These are phyloP conservation scores for Coemansia umbellata DNA, from an alignment of 192 early-diverging fungal species.

Conservation along the genomic window DNA sequence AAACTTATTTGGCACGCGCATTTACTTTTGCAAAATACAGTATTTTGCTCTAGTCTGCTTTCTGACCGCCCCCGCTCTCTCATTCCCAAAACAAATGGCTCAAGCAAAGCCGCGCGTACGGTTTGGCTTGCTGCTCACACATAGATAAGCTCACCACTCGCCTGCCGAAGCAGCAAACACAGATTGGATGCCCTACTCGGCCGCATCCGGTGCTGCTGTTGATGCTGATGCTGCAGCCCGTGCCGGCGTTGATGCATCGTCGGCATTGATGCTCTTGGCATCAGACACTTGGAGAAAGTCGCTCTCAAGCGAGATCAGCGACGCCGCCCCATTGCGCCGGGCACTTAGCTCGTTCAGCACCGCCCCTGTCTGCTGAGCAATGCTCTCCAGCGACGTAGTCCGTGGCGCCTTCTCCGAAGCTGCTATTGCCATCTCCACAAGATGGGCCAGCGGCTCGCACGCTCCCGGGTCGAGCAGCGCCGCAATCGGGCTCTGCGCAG, in stretches of 20 bases:
- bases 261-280: too few relatives aligned
- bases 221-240: neutral
- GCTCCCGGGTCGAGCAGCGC: constrained; percentile 53
- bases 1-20: too few relatives aligned
- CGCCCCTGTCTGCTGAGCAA: constrained; percentile 29
- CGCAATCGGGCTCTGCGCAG: constrained; percentile 48
- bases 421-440: constrained; percentile 67
- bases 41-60: constrained; percentile 1
- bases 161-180: too few relatives aligned
- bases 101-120: too few relatives aligned
- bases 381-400: constrained; percentile 57
- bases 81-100: too few relatives aligned
- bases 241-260: too few relatives aligned
- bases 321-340: constrained; percentile 36
- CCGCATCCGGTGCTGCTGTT: too few relatives aligned
- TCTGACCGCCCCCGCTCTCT: too few relatives aligned
- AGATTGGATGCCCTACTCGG: too few relatives aligned
- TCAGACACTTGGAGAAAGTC: constrained; percentile 26
- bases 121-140: too few relatives aligned
- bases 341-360: constrained; percentile 42
- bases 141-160: too few relatives aligned
- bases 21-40: too few relatives aligned
- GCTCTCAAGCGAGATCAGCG: constrained; percentile 40
- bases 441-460: constrained; percentile 58
- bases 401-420: constrained; percentile 56